phyloP scores from a whole-genome alignment of 805 yeast genomes.

The Cyberlindnera nakhonratchasimensis region DNA sequence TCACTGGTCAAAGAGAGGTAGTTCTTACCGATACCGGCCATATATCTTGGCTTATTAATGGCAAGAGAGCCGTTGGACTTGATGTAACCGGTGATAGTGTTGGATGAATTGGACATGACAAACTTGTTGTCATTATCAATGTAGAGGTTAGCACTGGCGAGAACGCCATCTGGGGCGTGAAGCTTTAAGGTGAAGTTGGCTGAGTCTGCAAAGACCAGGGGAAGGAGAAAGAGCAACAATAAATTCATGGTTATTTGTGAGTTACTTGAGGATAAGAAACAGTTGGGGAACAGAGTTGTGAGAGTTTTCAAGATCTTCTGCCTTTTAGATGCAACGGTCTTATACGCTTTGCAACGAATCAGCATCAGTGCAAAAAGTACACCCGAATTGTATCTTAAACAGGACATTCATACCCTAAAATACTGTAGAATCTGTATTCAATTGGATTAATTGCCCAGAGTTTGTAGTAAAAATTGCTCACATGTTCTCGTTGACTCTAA shows the following conservation, averaged over 20 bases:
- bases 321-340: too few species aligned
- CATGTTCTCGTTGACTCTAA: too few species aligned
- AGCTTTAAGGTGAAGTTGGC: constrained; percentile 6
- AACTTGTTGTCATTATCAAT: constrained; percentile 13
- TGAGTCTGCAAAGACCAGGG: constrained; percentile 11
- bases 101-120: constrained; percentile 6
- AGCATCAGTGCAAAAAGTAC: too few species aligned
- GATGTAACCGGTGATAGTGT: constrained; percentile 2
- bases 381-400: too few species aligned
- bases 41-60: constrained; percentile 2
- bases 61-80: constrained; percentile 11
- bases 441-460: too few species aligned
- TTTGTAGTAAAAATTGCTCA: too few species aligned
- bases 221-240: neutral
- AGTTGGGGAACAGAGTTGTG: too few species aligned
- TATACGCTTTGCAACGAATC: too few species aligned
- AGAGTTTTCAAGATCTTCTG: too few species aligned
- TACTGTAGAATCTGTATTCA: too few species aligned
- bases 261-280: too few species aligned
- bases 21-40: constrained; percentile 21
- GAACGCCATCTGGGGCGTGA: constrained; percentile 17
- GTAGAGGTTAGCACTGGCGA: constrained; percentile 25
- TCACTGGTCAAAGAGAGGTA: constrained; percentile 11
- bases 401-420: too few species aligned
- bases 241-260: neutral